Conservation (phyloP, 2,329 filamentous ascomycete species). For the Cladosporium cucumerinum region DNA sequence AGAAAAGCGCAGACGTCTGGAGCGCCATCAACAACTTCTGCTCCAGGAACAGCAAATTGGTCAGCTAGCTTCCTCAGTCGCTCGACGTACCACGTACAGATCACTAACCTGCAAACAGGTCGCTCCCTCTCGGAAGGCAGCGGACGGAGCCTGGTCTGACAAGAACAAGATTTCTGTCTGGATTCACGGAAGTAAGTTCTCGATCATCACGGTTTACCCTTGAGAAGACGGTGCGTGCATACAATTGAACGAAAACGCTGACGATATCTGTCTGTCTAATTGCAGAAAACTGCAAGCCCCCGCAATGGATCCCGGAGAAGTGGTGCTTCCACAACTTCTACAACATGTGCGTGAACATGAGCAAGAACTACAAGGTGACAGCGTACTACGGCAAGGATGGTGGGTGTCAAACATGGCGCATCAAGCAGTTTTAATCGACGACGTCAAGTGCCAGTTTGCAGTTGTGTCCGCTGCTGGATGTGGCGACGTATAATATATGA, state of each 20-base stretch:
- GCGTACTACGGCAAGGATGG: constrained; percentile 15
- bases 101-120: neutral
- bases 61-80: neutral
- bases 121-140: neutral
- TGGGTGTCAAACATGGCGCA: constrained; percentile 21
- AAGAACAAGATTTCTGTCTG: constrained; percentile 5
- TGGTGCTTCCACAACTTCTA: constrained; percentile 24
- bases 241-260: neutral
- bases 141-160: neutral
- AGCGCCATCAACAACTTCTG: neutral
- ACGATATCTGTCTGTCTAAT: neutral
- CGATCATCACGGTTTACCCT: neutral
- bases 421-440: constrained; percentile 8
- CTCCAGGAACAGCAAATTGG: neutral
- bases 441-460: neutral
- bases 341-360: constrained; percentile 20
- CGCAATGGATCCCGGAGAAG: constrained; percentile 23
- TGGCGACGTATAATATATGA: neutral
- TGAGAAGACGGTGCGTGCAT: neutral
- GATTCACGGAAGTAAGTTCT: constrained; percentile 1
- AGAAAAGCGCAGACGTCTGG: neutral
- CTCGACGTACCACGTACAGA: neutral
- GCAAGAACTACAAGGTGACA: constrained; percentile 1
- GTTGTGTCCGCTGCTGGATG: neutral
- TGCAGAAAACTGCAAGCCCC: constrained; percentile 16